These are phyloP conservation scores for Gossypium ekmanianum DNA, from an alignment of 345 rosid genomes.

Conservation along the genomic window DNA sequence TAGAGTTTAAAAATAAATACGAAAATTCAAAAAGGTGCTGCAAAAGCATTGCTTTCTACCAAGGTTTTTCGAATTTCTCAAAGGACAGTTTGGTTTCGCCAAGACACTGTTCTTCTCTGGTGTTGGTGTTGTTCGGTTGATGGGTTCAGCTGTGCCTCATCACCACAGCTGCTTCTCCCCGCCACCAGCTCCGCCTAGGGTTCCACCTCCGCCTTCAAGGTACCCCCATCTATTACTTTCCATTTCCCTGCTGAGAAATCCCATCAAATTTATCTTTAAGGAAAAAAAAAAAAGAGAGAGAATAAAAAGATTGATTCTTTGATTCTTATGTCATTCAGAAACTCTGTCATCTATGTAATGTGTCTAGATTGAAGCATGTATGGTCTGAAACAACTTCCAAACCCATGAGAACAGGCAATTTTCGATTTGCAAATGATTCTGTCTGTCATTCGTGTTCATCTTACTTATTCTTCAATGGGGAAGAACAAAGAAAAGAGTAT, in stretches of 20 bases:
- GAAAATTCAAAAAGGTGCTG: too few species aligned
- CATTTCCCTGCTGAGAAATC: not conserved
- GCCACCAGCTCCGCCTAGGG: constrained; percentile 33
- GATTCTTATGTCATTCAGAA: not conserved
- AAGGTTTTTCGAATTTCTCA: not conserved
- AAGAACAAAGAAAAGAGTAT: constrained; percentile 34
- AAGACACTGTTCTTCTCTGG: not conserved
- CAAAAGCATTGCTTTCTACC: too few species aligned
- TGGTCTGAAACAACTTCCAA: constrained; percentile 37
- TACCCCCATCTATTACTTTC: constrained; percentile 6
- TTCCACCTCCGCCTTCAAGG: constrained; percentile 32
- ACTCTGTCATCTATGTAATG: too few species aligned
- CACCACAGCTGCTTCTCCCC: constrained; percentile 43
- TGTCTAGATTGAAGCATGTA: constrained; percentile 20
- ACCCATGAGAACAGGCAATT: constrained; percentile 27
- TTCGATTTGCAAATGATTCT: constrained; percentile 32
- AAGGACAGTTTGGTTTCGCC: constrained; percentile 1
- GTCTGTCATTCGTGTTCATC: constrained; percentile 33
- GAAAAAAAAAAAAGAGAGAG: not conserved
- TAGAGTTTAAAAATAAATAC: too few species aligned
- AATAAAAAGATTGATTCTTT: constrained; percentile 20
- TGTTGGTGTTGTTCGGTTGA: not conserved
- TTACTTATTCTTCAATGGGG: constrained; percentile 41
- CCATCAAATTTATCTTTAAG: not conserved
- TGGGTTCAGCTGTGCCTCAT: constrained; percentile 26